Base-by-base conservation (phyloP, 2,329 filamentous ascomycete genomes). In the Stemphylium lycopersici region DNA sequence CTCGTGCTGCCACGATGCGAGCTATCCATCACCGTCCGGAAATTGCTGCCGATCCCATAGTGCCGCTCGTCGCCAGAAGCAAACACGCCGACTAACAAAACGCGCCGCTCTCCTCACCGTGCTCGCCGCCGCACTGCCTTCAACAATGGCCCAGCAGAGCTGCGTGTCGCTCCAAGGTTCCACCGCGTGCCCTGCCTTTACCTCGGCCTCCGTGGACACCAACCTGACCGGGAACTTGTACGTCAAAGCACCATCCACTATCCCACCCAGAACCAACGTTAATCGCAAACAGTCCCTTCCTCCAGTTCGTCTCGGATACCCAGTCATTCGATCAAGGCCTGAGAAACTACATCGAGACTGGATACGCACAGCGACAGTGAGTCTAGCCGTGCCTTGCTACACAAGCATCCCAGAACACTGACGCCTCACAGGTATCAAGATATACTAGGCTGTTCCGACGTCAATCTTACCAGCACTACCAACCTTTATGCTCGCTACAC, bases 401-500 rank as follows among this genome's bases (percentile, higher is more conserved):
- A 3, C 18, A 32, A 24, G 29, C 31, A 7, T 18, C 24, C 15
- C 13, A 20, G 2, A 47, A 22, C 20, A 46, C 77, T 79, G 54
- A 79, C 70, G 61, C 22, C 50, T 58, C 58, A 48, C 69, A 98
- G 93, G 80, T 99, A 93, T 77, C 83, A 90, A 73, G 81, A 84
- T 48, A 80, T 91, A 42, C 84, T 99, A 61, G 93, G 93, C 51
- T 99, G 95, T 74, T 82, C 84, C 42, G 84, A 84, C 58, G 81
- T 97, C 67, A 86, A 95, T 69, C 83, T 93, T 52, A 86, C 85
- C 51, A 90, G 96, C 72, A 88, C 91, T 3, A 88, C 86, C 63
- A 84, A 89, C 68, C 85, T 93, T 69, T 99, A 99, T 77, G 93
- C 95, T 43, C 89, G 95, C 66, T 99, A 93, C 77, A 96, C 93